Conservation (phyloP, 2,329 filamentous ascomycete species). For the Colletotrichum orbiculare region DNA sequence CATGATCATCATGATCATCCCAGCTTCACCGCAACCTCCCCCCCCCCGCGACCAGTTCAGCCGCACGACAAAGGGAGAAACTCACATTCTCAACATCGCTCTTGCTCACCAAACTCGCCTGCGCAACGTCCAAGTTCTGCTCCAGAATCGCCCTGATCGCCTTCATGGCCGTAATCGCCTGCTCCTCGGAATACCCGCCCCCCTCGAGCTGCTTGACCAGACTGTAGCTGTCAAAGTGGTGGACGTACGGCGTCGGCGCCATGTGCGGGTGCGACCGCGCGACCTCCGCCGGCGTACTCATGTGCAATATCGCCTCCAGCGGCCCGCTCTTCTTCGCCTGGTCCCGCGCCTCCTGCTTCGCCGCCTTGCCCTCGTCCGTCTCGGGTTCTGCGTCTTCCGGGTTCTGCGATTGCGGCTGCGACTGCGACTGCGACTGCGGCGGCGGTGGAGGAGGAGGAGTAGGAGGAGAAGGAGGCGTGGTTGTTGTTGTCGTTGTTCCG, state of each 20-base stretch:
- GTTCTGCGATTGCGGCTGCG: slow-evolving; percentile 9
- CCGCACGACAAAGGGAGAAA: background rate
- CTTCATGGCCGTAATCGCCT: slow-evolving; percentile 92
- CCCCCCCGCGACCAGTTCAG: too few relatives aligned
- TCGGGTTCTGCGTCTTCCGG: slow-evolving; percentile 1
- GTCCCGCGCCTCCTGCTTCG: slow-evolving; percentile 44
- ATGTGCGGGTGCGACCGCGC: slow-evolving; percentile 71
- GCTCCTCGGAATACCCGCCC: slow-evolving; percentile 77
- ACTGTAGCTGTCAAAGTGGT: slow-evolving; percentile 96
- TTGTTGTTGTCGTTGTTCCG: slow-evolving; percentile 30
- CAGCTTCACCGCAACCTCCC: too few relatives aligned
- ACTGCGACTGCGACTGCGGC: background rate
- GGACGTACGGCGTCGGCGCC: slow-evolving; percentile 82
- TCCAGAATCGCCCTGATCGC: slow-evolving; percentile 82
- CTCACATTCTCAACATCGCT: slow-evolving; percentile 85
- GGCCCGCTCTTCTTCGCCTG: slow-evolving; percentile 58
- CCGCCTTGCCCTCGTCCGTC: slow-evolving; percentile 40
- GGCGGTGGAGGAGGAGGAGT: background rate
- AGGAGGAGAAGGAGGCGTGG: background rate
- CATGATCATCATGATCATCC: background rate
- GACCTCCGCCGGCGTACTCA: slow-evolving; percentile 54
- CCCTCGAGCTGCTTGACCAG: slow-evolving; percentile 82
- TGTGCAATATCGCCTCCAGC: slow-evolving; percentile 62
- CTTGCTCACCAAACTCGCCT: slow-evolving; percentile 84
- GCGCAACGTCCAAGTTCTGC: slow-evolving; percentile 83